Conservation (phyloP, 1,284 basidiomycete genomes). For the Malassezia caprae region DNA sequence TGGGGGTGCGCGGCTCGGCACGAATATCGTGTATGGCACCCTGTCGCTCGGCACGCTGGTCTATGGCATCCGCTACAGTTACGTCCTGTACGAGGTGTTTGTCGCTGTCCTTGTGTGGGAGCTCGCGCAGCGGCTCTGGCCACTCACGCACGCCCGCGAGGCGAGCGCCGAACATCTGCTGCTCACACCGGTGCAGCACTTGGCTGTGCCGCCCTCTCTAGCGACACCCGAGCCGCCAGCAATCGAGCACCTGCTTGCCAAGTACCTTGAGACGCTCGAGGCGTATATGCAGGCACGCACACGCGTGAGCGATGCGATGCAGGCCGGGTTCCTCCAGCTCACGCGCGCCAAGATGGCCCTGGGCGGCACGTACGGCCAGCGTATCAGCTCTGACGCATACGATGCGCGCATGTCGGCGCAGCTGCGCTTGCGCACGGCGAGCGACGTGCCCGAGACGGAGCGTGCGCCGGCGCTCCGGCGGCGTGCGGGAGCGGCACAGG, state of each 20-base stretch:
- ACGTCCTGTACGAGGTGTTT: slow-evolving; percentile 21
- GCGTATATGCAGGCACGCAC: slow-evolving; percentile 18
- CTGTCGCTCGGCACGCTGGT: slow-evolving; percentile 21
- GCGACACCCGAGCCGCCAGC: not conserved
- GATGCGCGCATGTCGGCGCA: slow-evolving; percentile 20
- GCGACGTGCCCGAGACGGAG: not conserved
- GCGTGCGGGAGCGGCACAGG: not conserved
- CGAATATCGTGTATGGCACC: slow-evolving; percentile 11
- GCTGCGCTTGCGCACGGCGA: slow-evolving; percentile 3
- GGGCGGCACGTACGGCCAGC: slow-evolving; percentile 15
- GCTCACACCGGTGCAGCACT: not conserved
- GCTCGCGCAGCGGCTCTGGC: slow-evolving; percentile 2
- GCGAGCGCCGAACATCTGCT: not conserved
- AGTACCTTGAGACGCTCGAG: slow-evolving; percentile 28
- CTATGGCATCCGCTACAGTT: slow-evolving; percentile 28
- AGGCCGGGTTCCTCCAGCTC: slow-evolving; percentile 22
- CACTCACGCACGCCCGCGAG: not conserved
- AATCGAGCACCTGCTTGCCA: slow-evolving; percentile 15
- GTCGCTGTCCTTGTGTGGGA: slow-evolving; percentile 20
- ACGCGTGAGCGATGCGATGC: slow-evolving; percentile 2
- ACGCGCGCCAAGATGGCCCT: slow-evolving; percentile 28
- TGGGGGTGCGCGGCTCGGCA: not conserved
- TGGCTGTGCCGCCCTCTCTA: not conserved
- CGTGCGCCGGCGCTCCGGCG: not conserved
- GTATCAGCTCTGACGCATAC: slow-evolving; percentile 24